Base-by-base conservation (phyloP, 2,329 filamentous ascomycete genomes). In the Verticillium zaregamsianum region DNA sequence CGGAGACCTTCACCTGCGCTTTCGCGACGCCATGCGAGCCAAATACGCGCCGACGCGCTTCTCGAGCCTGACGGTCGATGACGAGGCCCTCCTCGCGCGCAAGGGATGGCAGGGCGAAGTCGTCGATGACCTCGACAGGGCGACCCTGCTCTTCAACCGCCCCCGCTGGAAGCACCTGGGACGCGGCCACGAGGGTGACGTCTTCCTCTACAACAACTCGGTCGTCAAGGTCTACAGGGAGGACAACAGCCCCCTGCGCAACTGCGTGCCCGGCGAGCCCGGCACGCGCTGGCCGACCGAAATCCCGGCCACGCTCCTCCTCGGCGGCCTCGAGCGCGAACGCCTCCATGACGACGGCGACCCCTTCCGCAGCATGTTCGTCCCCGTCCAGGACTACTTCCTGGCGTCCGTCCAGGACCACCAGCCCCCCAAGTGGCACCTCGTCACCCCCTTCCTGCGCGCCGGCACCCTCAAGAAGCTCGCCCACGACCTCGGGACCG, bases 321-420 rank as follows among this genome's bases (percentile, higher is more conserved):
- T 74, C 8, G 71, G 71, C n/a, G 72, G 70, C 3, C 60, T 64
- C 17, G 39, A 55, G 3, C 3, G 20, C 5, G 45, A 49, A n/a
- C n/a, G 45, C 45, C n/a, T 49, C 8, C 45, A 49, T 9, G 62
- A 62, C n/a, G 61, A 59, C 31, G 28, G 25, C 31, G 25, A 31
- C 11, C 25, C 31, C 15, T 55, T 55, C 28, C 25, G 54, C 54
- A 32, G 25, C 25, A 63, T 61, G 28, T 73, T 73, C 59, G 58
- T 74, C 12, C 68, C 72, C 2, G 67, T 72, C 17, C 63, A 63
- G 15, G 73, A 74, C 61, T 73, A 72, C 61, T 73, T 74, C 57
- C 60, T 73, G 8, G 64, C 68, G 25, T 55, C 54, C 5, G 9
- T 25, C 25, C 58, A 8, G 39, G 40, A 37, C 63, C 69, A 1